Conservation (phyloP, 352 stramenopile species). For the Blastocystis sp. region DNA sequence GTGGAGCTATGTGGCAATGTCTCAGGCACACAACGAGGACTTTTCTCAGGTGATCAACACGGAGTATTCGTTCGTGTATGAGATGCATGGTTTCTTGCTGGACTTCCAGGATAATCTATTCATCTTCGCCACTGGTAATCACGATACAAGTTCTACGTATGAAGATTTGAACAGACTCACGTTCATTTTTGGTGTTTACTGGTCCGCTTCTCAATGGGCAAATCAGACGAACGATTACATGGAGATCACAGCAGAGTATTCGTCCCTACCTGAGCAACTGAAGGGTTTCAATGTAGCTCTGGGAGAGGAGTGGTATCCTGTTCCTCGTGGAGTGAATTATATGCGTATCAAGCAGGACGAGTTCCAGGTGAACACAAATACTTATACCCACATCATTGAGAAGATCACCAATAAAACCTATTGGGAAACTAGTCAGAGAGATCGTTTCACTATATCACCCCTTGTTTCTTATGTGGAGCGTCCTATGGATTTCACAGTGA, state of each 20-base stretch:
- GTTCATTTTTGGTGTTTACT: constrained; percentile 56
- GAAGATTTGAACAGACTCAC: not conserved
- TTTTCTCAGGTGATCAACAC: not conserved
- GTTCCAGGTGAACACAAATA: not conserved
- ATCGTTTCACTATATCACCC: not conserved
- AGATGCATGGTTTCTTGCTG: constrained; percentile 54
- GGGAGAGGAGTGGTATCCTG: not conserved
- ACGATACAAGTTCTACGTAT: not conserved
- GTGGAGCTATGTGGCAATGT: constrained; percentile 48
- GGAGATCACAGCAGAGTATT: constrained; percentile 36
- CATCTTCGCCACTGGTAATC: constrained; percentile 21
- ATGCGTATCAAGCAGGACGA: constrained; percentile 22
- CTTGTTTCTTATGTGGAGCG: constrained; percentile 7
- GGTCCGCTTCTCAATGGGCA: constrained; percentile 29
- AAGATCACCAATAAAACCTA: not conserved
- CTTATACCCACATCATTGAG: constrained; percentile 33
- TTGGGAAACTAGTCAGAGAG: constrained; percentile 6
- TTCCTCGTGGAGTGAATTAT: constrained; percentile 35
- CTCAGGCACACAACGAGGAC: not conserved
- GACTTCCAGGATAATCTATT: constrained; percentile 58
- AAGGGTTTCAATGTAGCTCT: not conserved
- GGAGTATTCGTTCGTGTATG: constrained; percentile 48
- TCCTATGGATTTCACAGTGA: constrained; percentile 33
- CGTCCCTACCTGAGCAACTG: not conserved
- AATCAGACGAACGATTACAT: not conserved